Percentiles rank a stretch among this genome's conserved stretches.
These are phyloP conservation scores for Saccharomyces kudriavzevii DNA, from an alignment of 805 yeast genomes.

Conservation along the genomic window DNA sequence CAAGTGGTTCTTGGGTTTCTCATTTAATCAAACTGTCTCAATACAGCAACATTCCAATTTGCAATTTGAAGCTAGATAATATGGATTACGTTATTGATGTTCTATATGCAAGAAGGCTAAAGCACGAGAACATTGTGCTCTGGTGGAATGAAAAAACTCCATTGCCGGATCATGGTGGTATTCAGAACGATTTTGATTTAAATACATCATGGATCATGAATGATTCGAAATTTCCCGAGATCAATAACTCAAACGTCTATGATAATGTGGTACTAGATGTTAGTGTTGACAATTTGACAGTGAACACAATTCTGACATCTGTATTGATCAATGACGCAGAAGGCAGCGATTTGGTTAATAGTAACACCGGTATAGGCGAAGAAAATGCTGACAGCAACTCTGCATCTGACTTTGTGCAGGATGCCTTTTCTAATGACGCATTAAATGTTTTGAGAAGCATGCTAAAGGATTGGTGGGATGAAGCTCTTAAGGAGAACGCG, in stretches of 20 bases:
- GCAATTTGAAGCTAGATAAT: conserved; percentile 75
- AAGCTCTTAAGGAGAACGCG: conserved; percentile 56
- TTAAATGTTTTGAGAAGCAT: conserved; percentile 59
- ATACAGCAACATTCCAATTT: conserved; percentile 75
- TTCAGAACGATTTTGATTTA: conserved; percentile 53
- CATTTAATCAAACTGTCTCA: conserved; percentile 58
- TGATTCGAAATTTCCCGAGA: conserved; percentile 58
- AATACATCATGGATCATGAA: conserved; percentile 34
- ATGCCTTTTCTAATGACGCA: conserved; percentile 73
- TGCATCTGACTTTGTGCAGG: conserved; percentile 52
- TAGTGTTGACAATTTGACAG: conserved; percentile 66
- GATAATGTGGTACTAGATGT: conserved; percentile 72
- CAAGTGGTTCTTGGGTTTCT: conserved; percentile 64
- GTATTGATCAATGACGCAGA: conserved; percentile 80
- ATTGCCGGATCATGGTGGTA: conserved; percentile 77
- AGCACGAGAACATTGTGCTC: conserved; percentile 56
- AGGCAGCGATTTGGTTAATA: conserved; percentile 66
- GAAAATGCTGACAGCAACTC: conserved; percentile 14
- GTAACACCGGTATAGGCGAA: conserved; percentile 25
- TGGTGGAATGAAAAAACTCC: conserved; percentile 87
- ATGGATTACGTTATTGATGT: conserved; percentile 75
- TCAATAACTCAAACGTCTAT: conserved; percentile 73
- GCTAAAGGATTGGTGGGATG: conserved; percentile 91
- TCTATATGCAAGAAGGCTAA: conserved; percentile 71
- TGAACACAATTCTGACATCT: conserved; percentile 82